Percentiles rank a stretch among this genome's conserved stretches.
These are phyloP conservation scores for Lactarius indigo DNA, from an alignment of 768 basidiomycete genomes.

Conservation along the genomic window DNA sequence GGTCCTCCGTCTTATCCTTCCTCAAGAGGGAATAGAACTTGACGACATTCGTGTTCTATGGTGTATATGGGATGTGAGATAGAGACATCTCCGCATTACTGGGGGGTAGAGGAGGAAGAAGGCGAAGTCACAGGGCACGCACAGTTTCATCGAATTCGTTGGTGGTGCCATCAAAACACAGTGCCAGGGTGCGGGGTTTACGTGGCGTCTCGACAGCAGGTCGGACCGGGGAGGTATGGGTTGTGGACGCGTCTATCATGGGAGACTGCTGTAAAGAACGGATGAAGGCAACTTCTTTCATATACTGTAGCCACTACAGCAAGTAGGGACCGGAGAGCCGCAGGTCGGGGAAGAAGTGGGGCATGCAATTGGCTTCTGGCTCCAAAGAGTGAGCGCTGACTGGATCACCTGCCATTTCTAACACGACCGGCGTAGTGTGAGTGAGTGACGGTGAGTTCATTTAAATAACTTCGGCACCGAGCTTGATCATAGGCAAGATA, in stretches of 20 bases:
- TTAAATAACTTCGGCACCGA: neutral
- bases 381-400: neutral
- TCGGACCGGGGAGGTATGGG: neutral
- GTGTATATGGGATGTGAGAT: slow-evolving; percentile 11
- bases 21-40: slow-evolving; percentile 37
- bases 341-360: neutral
- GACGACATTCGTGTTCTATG: slow-evolving; percentile 42
- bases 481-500: neutral
- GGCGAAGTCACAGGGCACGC: neutral
- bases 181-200: slow-evolving; percentile 19
- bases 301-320: neutral
- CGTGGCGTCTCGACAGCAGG: slow-evolving; percentile 20
- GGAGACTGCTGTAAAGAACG: no score
- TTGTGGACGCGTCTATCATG: neutral
- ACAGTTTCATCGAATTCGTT: slow-evolving; percentile 6
- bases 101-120: no score
- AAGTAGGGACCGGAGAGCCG: neutral
- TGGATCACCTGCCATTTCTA: neutral
- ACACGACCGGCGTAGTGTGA: neutral
- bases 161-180: slow-evolving; percentile 27
- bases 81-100: neutral
- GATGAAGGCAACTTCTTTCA: rapidly evolving
- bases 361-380: neutral
- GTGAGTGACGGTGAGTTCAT: neutral
- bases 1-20: slow-evolving; percentile 36